These are phyloP conservation scores for Metschnikowia drakensbergensis DNA, from an alignment of 805 yeast genomes.

Conservation along the genomic window DNA sequence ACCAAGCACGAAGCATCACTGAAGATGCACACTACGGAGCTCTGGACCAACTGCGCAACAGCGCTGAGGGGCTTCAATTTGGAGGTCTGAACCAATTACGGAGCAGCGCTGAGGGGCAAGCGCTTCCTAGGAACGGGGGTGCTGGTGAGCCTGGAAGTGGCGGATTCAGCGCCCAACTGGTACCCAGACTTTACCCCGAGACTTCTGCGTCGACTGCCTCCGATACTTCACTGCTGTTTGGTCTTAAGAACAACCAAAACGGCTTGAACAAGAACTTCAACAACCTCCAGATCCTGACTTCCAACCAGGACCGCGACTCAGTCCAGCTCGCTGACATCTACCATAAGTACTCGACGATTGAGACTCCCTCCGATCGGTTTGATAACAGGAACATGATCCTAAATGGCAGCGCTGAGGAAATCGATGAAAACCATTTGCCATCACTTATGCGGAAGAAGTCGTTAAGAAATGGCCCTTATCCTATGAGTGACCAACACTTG, in stretches of 20 bases:
- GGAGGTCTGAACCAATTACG: not conserved
- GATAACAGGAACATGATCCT: constrained; percentile 33
- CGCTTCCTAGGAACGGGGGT: not conserved
- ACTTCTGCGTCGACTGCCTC: not conserved
- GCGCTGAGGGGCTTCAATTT: too few species aligned
- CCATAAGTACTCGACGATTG: constrained; percentile 38
- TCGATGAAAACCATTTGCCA: constrained; percentile 35
- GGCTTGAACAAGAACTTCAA: constrained; percentile 22
- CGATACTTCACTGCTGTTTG: constrained; percentile 2
- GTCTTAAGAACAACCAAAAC: not conserved
- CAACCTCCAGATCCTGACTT: constrained; percentile 22
- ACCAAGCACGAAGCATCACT: too few species aligned
- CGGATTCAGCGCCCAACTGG: not conserved
- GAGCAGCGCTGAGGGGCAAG: too few species aligned
- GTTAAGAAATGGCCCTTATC: constrained; percentile 30
- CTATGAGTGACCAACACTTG: constrained; percentile 35
- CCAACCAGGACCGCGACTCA: constrained; percentile 23
- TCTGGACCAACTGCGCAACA: too few species aligned
- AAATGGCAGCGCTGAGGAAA: constrained; percentile 34
- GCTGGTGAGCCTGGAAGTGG: not conserved
- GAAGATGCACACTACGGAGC: too few species aligned
- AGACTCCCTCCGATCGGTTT: constrained; percentile 40
- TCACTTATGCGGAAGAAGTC: constrained; percentile 26
- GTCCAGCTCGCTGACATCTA: constrained; percentile 42
- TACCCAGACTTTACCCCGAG: not conserved